Evolutionary conservation across 2,329 filamentous ascomycete genomes (phyloP), one percentile per base, ranked within the genome.

Genomic region (Diaporthe capsici): DNA sequence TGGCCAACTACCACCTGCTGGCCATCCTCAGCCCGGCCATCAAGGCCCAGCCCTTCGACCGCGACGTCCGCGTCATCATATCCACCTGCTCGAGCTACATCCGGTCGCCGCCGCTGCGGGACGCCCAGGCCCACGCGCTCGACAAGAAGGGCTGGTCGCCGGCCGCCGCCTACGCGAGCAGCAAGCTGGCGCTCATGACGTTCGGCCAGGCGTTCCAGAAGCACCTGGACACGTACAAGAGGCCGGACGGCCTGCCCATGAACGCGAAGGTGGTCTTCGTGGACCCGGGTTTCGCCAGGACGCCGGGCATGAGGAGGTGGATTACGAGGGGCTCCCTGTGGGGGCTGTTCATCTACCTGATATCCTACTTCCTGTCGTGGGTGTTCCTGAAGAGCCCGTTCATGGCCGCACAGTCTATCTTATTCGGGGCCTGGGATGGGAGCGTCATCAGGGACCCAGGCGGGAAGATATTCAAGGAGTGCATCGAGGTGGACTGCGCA

Each of bases 1-100:
- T 99, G 53, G 94, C 95, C 78, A 98, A 98, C 84, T 98, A 98
- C 85, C 97, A 99, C 82, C 89, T 99, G 4, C 89, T 99, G 60
- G 94, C 94, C 78, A 97, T 99, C 42, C 88, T 99, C 49, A 97
- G 94, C 79, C 97, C 97, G 0, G 96, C 97, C 0, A 89, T 99
- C 76, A 92, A 95, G 78, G 95, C 94, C 1, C 97, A 99, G 84
- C 97, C 97, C 2, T 92, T 97, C 73, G 97, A 99, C 83, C 92
- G 97, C 80, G 97, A 99, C 83, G 95, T 99, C 22, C 90, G 97
- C 77, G 90, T 99, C 77, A 89, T 99, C 74, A 91, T 98, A 78
- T 89, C 94, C 1, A 97, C 94, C 0, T 99, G 97, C 83, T 93
- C 95, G 28, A 93, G 94, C 47, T 98, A 99, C 84, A 94, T 98